Evolutionary conservation across 1,139 yeast species (phyloP), one percentile per base, ranked within the genome.

Genomic region (Zygosaccharomyces sapae): DNA sequence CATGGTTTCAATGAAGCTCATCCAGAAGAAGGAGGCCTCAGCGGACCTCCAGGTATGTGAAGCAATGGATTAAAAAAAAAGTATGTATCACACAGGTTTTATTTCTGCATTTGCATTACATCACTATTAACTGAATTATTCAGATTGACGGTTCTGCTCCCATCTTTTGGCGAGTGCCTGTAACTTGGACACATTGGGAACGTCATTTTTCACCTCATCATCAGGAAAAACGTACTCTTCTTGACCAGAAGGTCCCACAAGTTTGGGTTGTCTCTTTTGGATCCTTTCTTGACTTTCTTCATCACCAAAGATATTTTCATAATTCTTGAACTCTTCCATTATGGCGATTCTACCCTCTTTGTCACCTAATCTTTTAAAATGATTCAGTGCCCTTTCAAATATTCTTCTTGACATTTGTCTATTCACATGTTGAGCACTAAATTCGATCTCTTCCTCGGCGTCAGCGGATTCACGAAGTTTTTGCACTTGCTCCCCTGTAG

Each of bases 151-250:
- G 24, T 38, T 37, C 38, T 52, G 51, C 29, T 47, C 51, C 90
- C 87, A 84, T 62, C 76, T 76, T 62, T 73, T 75, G 8, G 88
- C 92, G 61, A 79, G 77, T 48, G 75, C 80, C 65, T 83, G 69
- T 49, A 86, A 78, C 56, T 76, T 77, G 48, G 76, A 70, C 50
- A 78, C 64, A 43, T 68, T 65, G 0, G 70, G 64, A 41, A 54
- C 58, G 42, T 63, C 59, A 41, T 66, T 63, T 38, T 69, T 70
- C 1, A 13, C 29, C 12, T 37, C 40, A 54, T 80, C 85, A 44
- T 78, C 82, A 1, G 94, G 89, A 62, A 86, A 88, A 3, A 78
- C 69, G 63, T 82, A 86, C 50, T 84, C 90, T 54, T 75, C 77
- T 46, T 76, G 74, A 6, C 70, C 64, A 1, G 81, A 83, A 50